phyloP scores from a whole-genome alignment of 805 yeast genomes.

The Kuraishia piskuri region DNA sequence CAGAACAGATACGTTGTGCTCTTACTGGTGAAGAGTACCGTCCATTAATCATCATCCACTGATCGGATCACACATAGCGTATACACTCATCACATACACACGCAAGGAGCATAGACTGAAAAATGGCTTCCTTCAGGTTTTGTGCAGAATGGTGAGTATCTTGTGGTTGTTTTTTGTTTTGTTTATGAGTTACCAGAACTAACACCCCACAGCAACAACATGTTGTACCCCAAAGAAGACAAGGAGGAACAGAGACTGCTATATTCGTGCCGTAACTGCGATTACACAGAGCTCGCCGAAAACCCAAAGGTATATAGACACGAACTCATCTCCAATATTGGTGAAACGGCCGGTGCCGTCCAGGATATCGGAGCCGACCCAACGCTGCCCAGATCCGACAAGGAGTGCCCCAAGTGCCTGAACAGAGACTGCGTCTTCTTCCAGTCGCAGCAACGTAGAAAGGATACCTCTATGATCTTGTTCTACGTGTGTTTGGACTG shows the following conservation, averaged over 20 bases:
- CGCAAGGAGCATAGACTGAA: not conserved
- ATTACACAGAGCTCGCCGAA: slow-evolving; percentile 86
- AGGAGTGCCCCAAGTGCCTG: slow-evolving; percentile 85
- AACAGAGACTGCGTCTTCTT: slow-evolving; percentile 90
- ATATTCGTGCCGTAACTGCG: slow-evolving; percentile 91
- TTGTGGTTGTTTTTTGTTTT: not conserved
- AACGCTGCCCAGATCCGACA: slow-evolving; percentile 93
- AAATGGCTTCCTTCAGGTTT: slow-evolving; percentile 89
- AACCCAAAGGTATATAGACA: slow-evolving; percentile 85
- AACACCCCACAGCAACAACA: slow-evolving; percentile 57
- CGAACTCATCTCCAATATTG: slow-evolving; percentile 85
- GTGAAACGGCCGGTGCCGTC: slow-evolving; percentile 95
- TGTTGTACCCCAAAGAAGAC: slow-evolving; percentile 97
- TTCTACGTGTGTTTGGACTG: slow-evolving; percentile 90
- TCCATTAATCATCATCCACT: not conserved
- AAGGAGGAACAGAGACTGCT: slow-evolving; percentile 66
- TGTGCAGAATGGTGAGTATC: slow-evolving; percentile 66
- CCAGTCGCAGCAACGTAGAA: slow-evolving; percentile 91
- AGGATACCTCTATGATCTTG: slow-evolving; percentile 91
- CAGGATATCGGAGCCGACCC: slow-evolving; percentile 95
- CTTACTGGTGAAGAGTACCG: not conserved
- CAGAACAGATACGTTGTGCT: no score
- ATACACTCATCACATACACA: not conserved
- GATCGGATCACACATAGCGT: no score
- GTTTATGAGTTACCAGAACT: not conserved